Evolutionary conservation across 169 alveolate species (phyloP).

Genomic region (Plasmodium blacklocki): DNA sequence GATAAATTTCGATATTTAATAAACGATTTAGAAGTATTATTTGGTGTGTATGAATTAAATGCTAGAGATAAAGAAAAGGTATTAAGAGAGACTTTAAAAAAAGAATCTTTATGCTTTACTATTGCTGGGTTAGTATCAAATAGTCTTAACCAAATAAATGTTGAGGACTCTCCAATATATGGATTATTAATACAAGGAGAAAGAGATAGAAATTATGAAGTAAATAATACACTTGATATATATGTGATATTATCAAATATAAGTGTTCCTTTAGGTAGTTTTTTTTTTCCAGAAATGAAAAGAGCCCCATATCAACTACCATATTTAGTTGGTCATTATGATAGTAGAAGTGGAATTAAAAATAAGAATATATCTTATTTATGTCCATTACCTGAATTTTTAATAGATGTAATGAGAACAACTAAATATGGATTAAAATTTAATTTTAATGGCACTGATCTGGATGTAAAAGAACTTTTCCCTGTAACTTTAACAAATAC

Average conservation of each 20-base stretch:
- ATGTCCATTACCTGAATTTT: conserved; percentile 50
- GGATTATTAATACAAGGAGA: conserved; percentile 54
- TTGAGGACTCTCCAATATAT: conserved; percentile 47
- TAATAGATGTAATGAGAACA: conserved; percentile 56
- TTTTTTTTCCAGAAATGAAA: conserved; percentile 32
- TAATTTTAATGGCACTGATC: conserved; percentile 33
- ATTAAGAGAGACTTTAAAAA: conserved; percentile 65
- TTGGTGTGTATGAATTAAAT: conserved; percentile 40
- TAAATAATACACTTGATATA: conserved; percentile 9
- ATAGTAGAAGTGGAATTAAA: conserved; percentile 23
- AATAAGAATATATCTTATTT: conserved; percentile 17
- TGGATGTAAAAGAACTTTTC: conserved; percentile 25
- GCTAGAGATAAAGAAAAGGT: conserved; percentile 49
- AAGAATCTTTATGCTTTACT: conserved; percentile 59
- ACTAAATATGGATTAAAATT: conserved; percentile 25
- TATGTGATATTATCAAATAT: conserved; percentile 49
- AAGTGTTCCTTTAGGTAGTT: conserved; percentile 26
- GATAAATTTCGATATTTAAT: conserved; percentile 32
- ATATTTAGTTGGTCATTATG: conserved; percentile 51
- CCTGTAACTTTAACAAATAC: conserved; percentile 30
- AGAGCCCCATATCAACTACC: conserved; percentile 61
- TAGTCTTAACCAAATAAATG: conserved; percentile 20
- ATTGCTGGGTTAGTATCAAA: conserved; percentile 20
- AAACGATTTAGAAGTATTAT: conserved; percentile 49
- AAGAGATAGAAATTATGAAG: conserved; percentile 18